These are phyloP conservation scores for Nothomitra cinnamomea DNA, from an alignment of 2,329 filamentous ascomycete species.

Conservation along the genomic window DNA sequence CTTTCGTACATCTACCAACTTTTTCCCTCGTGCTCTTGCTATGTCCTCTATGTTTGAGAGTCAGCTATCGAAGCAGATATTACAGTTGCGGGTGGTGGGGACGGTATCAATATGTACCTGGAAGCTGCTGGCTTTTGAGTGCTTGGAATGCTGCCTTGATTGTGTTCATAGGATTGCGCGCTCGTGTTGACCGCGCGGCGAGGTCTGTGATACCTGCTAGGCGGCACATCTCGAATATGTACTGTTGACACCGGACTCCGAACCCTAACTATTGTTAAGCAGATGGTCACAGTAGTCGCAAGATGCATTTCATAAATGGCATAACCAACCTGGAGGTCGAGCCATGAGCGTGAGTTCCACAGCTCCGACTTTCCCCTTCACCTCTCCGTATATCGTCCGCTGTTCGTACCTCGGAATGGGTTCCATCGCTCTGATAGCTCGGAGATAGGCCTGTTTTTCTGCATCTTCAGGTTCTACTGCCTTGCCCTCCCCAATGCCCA, in stretches of 20 bases:
- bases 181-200: slow-evolving; percentile 63
- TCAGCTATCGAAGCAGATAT: neutral
- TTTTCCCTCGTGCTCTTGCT: slow-evolving; percentile 76
- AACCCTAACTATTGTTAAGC: slow-evolving; percentile 46
- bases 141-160: slow-evolving; percentile 83
- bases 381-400: slow-evolving; percentile 75
- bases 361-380: slow-evolving; percentile 73
- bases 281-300: neutral
- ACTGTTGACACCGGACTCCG: slow-evolving; percentile 75
- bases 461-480: slow-evolving; percentile 56
- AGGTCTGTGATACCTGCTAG: slow-evolving; percentile 77
- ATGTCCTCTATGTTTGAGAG: slow-evolving; percentile 46
- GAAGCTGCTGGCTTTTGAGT: slow-evolving; percentile 54
- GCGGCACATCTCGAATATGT: slow-evolving; percentile 89
- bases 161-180: slow-evolving; percentile 93
- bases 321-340: slow-evolving; percentile 64
- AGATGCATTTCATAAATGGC: neutral
- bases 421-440: slow-evolving; percentile 80
- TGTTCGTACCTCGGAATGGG: slow-evolving; percentile 85
- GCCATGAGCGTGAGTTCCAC: slow-evolving; percentile 66
- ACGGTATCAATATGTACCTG: neutral
- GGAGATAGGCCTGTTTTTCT: slow-evolving; percentile 52
- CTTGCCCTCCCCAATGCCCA: slow-evolving; percentile 86
- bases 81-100: slow-evolving; percentile 36
- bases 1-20: slow-evolving; percentile 88